Percentiles rank a stretch among this genome's conserved stretches.
These are phyloP conservation scores for Cladorrhinum sp. DNA, from an alignment of 2,329 filamentous ascomycete genomes.

Conservation along the genomic window DNA sequence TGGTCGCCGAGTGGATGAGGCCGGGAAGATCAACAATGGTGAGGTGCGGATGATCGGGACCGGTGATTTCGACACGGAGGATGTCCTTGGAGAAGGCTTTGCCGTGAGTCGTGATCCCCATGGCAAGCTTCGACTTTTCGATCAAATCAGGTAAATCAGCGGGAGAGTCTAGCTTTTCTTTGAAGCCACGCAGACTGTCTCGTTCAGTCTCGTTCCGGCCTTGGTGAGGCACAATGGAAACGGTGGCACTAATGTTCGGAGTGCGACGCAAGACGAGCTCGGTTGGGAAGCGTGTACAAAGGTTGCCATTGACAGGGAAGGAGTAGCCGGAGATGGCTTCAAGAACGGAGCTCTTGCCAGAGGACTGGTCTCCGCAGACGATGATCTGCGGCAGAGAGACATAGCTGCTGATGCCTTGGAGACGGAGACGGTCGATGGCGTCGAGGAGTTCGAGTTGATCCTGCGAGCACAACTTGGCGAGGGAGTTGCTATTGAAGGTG, in stretches of 20 bases:
- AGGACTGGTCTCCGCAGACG: slow-evolving; percentile 16
- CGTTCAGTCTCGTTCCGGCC: slow-evolving; percentile 16
- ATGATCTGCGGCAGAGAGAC: slow-evolving; percentile 43
- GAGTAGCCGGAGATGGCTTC: slow-evolving; percentile 24
- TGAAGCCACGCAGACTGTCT: slow-evolving; percentile 16
- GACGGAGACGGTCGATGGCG: slow-evolving; percentile 37
- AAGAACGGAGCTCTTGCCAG: slow-evolving; percentile 22
- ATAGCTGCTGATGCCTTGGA: slow-evolving; percentile 36
- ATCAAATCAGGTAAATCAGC: slow-evolving; percentile 26
- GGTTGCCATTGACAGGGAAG: slow-evolving; percentile 22
- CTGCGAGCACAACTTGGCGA: slow-evolving; percentile 23
- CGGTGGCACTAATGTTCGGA: slow-evolving; percentile 11
- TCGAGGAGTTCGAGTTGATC: slow-evolving; percentile 33
- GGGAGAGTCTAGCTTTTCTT: slow-evolving; percentile 10
- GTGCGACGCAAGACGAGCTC: slow-evolving; percentile 25
- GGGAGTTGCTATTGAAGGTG: not conserved
- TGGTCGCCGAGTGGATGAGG: slow-evolving; percentile 43
- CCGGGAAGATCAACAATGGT: slow-evolving; percentile 54
- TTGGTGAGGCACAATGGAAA: slow-evolving; percentile 25
- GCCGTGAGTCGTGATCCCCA: slow-evolving; percentile 41
- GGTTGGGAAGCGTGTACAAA: slow-evolving; percentile 26
- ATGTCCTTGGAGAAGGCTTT: slow-evolving; percentile 39
- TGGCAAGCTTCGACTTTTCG: slow-evolving; percentile 35
- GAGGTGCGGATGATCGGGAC: slow-evolving; percentile 44
- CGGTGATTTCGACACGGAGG: slow-evolving; percentile 41